phyloP scores from a whole-genome alignment of 2,329 filamentous ascomycete genomes.

The Calonectria multiphialidica region DNA sequence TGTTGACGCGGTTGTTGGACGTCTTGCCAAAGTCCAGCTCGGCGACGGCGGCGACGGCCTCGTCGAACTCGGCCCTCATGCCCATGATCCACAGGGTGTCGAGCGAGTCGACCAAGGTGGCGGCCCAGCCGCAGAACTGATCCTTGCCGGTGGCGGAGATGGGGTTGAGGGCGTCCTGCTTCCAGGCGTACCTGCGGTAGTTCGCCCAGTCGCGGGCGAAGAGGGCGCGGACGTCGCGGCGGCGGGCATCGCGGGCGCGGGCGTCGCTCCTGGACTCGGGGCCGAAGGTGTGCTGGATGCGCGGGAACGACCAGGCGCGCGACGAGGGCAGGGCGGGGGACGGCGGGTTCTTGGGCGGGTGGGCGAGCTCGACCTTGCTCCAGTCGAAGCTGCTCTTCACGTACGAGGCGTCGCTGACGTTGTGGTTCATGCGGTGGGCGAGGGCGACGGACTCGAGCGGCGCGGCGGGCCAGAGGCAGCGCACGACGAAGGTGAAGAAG shows the following conservation, averaged over 20 bases:
- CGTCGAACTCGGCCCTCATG: slow-evolving; percentile 66
- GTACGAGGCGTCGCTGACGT: not conserved
- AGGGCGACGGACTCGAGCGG: slow-evolving; percentile 2
- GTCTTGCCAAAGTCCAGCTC: slow-evolving; percentile 66
- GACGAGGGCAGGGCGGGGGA: not conserved
- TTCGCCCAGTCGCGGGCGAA: slow-evolving; percentile 61
- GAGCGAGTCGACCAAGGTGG: slow-evolving; percentile 70
- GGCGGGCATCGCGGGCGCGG: slow-evolving; percentile 44
- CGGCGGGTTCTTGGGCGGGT: not conserved
- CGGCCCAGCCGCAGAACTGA: slow-evolving; percentile 67
- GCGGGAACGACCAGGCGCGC: slow-evolving; percentile 2
- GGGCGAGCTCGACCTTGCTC: slow-evolving; percentile 5
- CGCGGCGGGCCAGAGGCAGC: slow-evolving; percentile 5
- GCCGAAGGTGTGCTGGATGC: slow-evolving; percentile 1
- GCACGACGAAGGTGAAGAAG: slow-evolving; percentile 14
- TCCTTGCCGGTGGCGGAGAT: slow-evolving; percentile 59
- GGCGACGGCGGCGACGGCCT: slow-evolving; percentile 63
- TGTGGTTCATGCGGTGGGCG: slow-evolving; percentile 13
- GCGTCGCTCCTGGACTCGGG: not conserved
- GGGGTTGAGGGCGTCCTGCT: slow-evolving; percentile 65
- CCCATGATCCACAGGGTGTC: slow-evolving; percentile 75
- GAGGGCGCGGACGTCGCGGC: slow-evolving; percentile 52
- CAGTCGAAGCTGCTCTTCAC: slow-evolving; percentile 22
- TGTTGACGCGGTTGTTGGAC: slow-evolving; percentile 55
- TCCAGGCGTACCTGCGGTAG: slow-evolving; percentile 66